Conservation (phyloP, 306 rosid species). For the Malus sieversii region DNA sequence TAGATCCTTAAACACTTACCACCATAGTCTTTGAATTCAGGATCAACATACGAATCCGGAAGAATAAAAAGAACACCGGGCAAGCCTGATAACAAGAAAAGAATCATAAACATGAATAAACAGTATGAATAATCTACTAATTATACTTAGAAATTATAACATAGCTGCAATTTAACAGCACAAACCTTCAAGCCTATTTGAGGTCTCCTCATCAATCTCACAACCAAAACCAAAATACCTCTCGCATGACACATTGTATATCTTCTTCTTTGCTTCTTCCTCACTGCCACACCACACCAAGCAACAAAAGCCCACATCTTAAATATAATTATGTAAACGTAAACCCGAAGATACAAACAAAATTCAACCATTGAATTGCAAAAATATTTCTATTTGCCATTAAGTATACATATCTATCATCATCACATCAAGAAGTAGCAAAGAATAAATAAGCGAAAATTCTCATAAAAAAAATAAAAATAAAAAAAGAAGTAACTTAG, state of each 20-base stretch:
- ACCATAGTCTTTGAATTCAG: slow-evolving; percentile 84
- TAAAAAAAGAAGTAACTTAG: not conserved
- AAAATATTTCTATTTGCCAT: not conserved
- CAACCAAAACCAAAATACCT: slow-evolving; percentile 91
- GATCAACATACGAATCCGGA: slow-evolving; percentile 87
- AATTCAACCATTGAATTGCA: not conserved
- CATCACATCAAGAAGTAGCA: not conserved
- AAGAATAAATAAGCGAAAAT: not conserved
- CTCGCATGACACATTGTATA: slow-evolving; percentile 83
- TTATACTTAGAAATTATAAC: not conserved
- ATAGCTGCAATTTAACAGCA: not conserved
- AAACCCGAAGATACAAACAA: not conserved
- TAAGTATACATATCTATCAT: not conserved
- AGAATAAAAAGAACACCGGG: slow-evolving; percentile 86
- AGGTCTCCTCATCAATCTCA: slow-evolving; percentile 88
- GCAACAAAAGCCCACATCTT: not conserved
- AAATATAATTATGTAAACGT: not conserved
- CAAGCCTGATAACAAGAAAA: slow-evolving; percentile 35
- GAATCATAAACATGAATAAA: not conserved
- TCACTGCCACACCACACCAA: slow-evolving; percentile 32
- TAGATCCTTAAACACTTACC: slow-evolving; percentile 38
- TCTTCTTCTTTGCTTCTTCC: slow-evolving; percentile 89
- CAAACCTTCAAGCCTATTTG: slow-evolving; percentile 83
- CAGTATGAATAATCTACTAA: not conserved
- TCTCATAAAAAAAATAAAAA: not conserved